These are phyloP conservation scores for Leishmania major DNA, from an alignment of 208 protist species.

Conservation along the genomic window DNA sequence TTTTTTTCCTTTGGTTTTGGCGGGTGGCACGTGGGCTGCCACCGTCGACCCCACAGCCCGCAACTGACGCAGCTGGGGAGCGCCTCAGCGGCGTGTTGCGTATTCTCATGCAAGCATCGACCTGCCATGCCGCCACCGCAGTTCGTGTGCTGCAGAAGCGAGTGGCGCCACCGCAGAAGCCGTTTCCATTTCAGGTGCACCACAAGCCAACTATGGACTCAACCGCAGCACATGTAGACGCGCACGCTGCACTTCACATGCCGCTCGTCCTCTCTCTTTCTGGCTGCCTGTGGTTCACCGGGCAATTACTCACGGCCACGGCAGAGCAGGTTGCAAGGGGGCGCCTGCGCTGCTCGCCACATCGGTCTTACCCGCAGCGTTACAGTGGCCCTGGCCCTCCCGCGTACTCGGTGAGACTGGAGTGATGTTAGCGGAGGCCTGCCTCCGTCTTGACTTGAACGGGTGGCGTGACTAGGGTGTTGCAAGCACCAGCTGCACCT, in stretches of 20 bases:
- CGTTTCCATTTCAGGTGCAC: background rate
- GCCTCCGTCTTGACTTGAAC: background rate
- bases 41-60: too few relatives aligned
- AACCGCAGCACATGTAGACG: too few relatives aligned
- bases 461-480: too few relatives aligned
- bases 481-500: background rate
- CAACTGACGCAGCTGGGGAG: too few relatives aligned
- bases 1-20: background rate
- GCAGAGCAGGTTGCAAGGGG: too few relatives aligned
- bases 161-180: background rate
- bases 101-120: too few relatives aligned
- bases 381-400: background rate
- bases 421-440: background rate
- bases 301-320: too few relatives aligned
- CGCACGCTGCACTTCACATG: background rate
- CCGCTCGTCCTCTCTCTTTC: background rate
- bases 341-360: background rate
- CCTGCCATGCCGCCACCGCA: too few relatives aligned
- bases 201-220: background rate
- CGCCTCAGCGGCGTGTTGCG: too few relatives aligned
- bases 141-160: too few relatives aligned
- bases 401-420: background rate
- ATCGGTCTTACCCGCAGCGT: background rate
- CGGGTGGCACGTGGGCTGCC: background rate
- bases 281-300: background rate